Base-by-base conservation (phyloP, 108 stramenopile genomes). In the Craspedostauros australis region DNA sequence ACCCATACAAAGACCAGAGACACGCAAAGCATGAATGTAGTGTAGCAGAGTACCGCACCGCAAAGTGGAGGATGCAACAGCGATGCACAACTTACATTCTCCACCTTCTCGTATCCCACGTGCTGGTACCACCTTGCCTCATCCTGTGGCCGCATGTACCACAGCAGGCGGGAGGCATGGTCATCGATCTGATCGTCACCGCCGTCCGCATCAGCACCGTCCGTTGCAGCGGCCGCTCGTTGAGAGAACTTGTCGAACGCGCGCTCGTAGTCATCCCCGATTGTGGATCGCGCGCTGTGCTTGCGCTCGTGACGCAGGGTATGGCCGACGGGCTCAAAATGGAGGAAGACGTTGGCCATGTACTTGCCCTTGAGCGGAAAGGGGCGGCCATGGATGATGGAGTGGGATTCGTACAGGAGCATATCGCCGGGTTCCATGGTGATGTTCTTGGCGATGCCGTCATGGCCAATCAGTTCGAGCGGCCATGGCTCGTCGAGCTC, bases 331-430 rank as follows among this genome's bases (percentile, higher is more conserved):
- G 92, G 92, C 60, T 87, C 86, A 66, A 86, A 96, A 62, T 96
- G 95, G 9, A 93, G 72, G 68, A 95, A 96, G n/a, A 94, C 54
- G 65, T 89, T 92, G 18, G 73, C 78, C 54, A 59, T 78, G 51
- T 55, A 75, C 1, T 61, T 57, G 27, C 92, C 93, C 46, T 81
- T 65, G 51, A 98, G 64, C 7, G 93, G 83, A 52, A 82, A 90
- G 5, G 96, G 96, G 42, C 96, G 31, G 5, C 96, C 96, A 66
- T 96, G 96, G 33, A 95, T 72, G 22, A 96, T 75, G 15, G 89
- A 83, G 36, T 86, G 82, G 49, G 77, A 73, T 60, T 98, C 97
- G 60, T 96, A 96, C 20, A 95, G 62, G 4, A 96, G 70, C 86
- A 96, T 77, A 29, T 96, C 94, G 9, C 96, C 92, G 2, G 86